Evolutionary conservation across 2,329 filamentous ascomycete genomes (phyloP), one percentile per base, ranked within the genome.

Genomic region (Fusarium penzigii): DNA sequence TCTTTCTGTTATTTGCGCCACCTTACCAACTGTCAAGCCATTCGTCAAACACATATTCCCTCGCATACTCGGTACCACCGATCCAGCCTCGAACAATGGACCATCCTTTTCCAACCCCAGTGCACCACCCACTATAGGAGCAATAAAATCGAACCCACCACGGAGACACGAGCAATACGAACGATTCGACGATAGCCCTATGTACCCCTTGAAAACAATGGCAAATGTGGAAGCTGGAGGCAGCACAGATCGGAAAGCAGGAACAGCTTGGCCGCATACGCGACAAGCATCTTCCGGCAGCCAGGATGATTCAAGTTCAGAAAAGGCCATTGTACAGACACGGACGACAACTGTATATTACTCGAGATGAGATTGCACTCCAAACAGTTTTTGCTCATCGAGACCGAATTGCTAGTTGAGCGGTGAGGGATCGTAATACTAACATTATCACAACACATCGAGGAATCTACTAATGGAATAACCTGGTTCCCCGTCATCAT

Each of bases 41-140:
- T 59, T 59, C 11, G 13, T 59, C 25, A 56, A 48, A 9, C 56
- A 59, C n/a, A 39, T 59, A 10, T 56, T 42, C 1, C 56, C 57
- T 16, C 46, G 32, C 14, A 49, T 59, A 7, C 48, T 56, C 6
- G 48, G 53, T 3, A 48, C 52, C 2, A 48, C 44, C 2, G n/a
- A 46, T 16, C 25, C 36, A 1, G 46, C 32, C 25, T 55, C 53
- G n/a, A 51, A 46, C 2, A 16, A 32, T 1, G 52, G 46, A n/a
- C 42, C 49, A n/a, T 20, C 12, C 12, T 48, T 48, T 34, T 55
- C 53, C 1, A 46, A 55, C 17, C 53, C 53, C 25, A 51, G 48
- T 17, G 53, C 53, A 6, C 52, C 52, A 5, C 52, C 52, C 13
- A 55, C 52, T 11, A 51, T 55, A 8, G 53, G 53, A 2, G 53